These are phyloP conservation scores for Oenanthe javanica DNA, from an alignment of 140 eudicot species.

Conservation along the genomic window DNA sequence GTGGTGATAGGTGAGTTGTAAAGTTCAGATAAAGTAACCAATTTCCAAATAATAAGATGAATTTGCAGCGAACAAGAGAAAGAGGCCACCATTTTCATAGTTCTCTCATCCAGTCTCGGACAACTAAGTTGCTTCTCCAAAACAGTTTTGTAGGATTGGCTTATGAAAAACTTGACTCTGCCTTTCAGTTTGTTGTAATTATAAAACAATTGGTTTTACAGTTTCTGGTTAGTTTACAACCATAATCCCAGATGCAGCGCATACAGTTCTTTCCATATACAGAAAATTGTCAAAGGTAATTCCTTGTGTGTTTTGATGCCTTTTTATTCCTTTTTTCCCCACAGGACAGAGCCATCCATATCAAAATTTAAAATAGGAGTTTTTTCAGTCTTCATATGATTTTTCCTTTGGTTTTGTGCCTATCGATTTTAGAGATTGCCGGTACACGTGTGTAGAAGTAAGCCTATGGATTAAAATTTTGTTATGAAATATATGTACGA, in stretches of 20 bases:
- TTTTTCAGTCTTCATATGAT: neutral
- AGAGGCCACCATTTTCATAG: neutral
- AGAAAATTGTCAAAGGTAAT: constrained; percentile 5
- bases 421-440: neutral
- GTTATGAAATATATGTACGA: no score
- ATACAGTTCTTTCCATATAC: neutral
- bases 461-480: no score
- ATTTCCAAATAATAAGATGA: neutral
- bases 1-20: neutral
- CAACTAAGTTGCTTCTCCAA: constrained; percentile 4
- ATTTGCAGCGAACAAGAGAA: neutral
- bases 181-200: constrained; percentile 2
- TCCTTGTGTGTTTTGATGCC: neutral
- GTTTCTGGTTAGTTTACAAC: neutral
- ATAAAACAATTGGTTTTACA: neutral
- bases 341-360: neutral
- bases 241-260: neutral
- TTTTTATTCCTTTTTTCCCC: neutral
- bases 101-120: constrained; percentile 5
- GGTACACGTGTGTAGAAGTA: neutral
- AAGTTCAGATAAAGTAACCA: neutral
- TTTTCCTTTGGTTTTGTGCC: neutral
- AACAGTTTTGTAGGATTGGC: constrained; percentile 16
- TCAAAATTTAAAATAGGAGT: neutral
- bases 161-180: neutral